A percentile compares a stretch with the other conserved stretches of the same genome.
phyloP scores from a whole-genome alignment of 2,329 filamentous ascomycete genomes.

The Ophiocordyceps camponoti-floridani region DNA sequence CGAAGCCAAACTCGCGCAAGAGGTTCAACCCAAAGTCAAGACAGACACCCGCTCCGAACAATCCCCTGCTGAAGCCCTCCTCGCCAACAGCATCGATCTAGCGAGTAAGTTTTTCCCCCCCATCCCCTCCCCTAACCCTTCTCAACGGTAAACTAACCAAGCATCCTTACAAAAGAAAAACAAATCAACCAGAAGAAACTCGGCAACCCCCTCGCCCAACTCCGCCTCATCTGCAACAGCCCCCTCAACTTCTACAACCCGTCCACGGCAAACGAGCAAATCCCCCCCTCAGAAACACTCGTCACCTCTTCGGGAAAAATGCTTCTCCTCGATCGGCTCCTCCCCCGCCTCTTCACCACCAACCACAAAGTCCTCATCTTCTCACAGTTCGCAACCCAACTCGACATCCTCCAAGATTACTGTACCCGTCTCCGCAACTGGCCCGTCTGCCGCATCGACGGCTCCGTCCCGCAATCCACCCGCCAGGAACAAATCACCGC shows the following conservation, averaged over 20 bases:
- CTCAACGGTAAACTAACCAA: neutral
- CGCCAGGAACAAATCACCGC: slow-evolving; percentile 52
- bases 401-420: slow-evolving; percentile 83
- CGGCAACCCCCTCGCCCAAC: slow-evolving; percentile 82
- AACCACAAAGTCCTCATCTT: slow-evolving; percentile 91
- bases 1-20: slow-evolving; percentile 47
- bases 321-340: slow-evolving; percentile 74
- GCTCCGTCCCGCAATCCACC: slow-evolving; percentile 58
- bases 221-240: slow-evolving; percentile 79
- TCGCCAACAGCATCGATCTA: slow-evolving; percentile 50
- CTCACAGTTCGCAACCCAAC: slow-evolving; percentile 86
- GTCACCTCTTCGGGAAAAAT: slow-evolving; percentile 88
- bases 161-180: slow-evolving; percentile 24
- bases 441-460: slow-evolving; percentile 81
- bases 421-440: slow-evolving; percentile 57
- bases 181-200: slow-evolving; percentile 85
- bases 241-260: slow-evolving; percentile 97
- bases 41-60: slow-evolving; percentile 7
- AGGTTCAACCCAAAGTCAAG: slow-evolving; percentile 8
- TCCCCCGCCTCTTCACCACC: slow-evolving; percentile 53
- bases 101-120: slow-evolving; percentile 40
- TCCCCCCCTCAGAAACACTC: slow-evolving; percentile 57
- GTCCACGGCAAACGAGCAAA: slow-evolving; percentile 44
- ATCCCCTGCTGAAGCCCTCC: slow-evolving; percentile 42
- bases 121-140: neutral